Percentiles rank a stretch among this genome's conserved stretches.
Evolutionary conservation across 108 stramenopile species (phyloP).

Genomic region (Chaetoceros tenuissimus): DNA sequence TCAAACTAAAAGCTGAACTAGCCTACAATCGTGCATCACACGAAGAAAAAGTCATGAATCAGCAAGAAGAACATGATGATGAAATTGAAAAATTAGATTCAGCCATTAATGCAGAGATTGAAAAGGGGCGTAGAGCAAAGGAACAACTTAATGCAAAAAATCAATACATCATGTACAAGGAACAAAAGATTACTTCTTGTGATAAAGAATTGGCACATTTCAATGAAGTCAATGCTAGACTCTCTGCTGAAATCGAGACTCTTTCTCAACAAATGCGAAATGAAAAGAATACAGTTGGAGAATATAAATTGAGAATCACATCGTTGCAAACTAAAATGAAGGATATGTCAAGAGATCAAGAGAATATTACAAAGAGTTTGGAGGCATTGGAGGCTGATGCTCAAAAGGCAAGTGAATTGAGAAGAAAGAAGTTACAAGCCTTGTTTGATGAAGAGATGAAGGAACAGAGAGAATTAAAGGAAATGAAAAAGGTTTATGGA

Average conservation of each 20-base stretch:
- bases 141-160: background rate
- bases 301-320: background rate
- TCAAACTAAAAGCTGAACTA: background rate
- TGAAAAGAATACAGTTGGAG: background rate
- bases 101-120: background rate
- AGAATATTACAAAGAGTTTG: background rate
- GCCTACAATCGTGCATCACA: background rate
- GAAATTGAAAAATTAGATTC: background rate
- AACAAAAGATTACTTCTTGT: background rate
- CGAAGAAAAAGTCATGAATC: background rate
- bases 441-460: background rate
- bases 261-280: background rate
- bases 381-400: background rate
- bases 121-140: background rate
- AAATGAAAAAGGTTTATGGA: background rate
- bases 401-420: background rate
- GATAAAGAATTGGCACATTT: background rate
- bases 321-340: background rate
- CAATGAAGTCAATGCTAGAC: background rate
- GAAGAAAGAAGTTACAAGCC: background rate
- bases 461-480: background rate
- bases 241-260: background rate
- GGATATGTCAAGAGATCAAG: background rate
- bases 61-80: background rate
- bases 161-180: background rate